Conservation (phyloP, 768 basidiomycete species). For the Naganishia friedmannii region DNA sequence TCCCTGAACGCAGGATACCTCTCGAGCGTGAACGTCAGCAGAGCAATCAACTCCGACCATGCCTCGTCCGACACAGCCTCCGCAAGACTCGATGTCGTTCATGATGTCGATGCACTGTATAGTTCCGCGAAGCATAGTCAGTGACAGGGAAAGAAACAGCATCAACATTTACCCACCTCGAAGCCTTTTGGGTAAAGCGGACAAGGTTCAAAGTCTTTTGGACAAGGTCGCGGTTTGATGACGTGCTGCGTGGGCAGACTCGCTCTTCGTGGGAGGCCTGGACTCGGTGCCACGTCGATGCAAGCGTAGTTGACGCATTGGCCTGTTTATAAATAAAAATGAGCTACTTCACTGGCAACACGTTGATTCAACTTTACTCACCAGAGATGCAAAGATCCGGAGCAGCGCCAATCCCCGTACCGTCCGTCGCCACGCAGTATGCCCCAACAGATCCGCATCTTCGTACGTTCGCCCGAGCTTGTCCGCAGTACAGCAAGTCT, state of each 20-base stretch:
- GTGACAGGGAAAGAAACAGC: too few species aligned
- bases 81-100: slow-evolving; percentile 26
- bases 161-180: neutral
- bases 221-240: neutral
- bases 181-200: slow-evolving; percentile 24
- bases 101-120: slow-evolving; percentile 20
- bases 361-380: neutral
- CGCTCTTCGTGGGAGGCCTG: neutral
- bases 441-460: slow-evolving; percentile 17
- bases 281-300: slow-evolving; percentile 1
- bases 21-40: slow-evolving; percentile 3
- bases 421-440: neutral
- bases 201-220: slow-evolving; percentile 15
- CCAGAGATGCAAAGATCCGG: slow-evolving; percentile 11
- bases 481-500: slow-evolving; percentile 6
- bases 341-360: neutral
- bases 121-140: neutral
- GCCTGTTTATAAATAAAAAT: neutral
- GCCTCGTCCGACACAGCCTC: slow-evolving; percentile 20
- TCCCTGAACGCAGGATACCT: neutral
- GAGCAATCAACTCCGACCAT: slow-evolving; percentile 21
- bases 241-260: neutral
- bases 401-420: neutral
- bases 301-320: slow-evolving; percentile 20
- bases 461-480: neutral